phyloP scores from a whole-genome alignment of 108 stramenopile species.

The Mediolabrus comicus region DNA sequence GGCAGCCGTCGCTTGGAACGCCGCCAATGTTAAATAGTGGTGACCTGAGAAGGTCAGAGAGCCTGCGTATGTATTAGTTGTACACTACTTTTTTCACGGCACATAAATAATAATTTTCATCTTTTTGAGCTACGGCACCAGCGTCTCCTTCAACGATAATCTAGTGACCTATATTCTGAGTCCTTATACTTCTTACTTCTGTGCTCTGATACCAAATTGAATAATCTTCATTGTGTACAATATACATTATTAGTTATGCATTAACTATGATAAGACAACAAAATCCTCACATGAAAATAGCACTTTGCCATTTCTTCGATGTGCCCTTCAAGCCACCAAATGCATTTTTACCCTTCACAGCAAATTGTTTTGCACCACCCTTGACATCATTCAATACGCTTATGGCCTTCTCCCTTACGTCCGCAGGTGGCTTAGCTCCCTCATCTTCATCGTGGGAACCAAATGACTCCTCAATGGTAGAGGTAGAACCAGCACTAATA shows the following conservation, averaged over 20 bases:
- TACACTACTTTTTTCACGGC: no score
- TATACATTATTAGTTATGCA: no score
- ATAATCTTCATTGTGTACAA: no score
- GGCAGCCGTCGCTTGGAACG: background rate
- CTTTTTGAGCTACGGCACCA: no score
- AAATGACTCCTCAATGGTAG: constrained; percentile 3
- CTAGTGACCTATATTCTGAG: no score
- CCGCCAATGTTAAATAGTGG: background rate
- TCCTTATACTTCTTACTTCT: no score
- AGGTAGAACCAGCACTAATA: constrained; percentile 21
- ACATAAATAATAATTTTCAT: no score
- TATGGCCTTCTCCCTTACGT: constrained; percentile 2
- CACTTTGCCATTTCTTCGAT: constrained; percentile 44
- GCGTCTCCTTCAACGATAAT: no score
- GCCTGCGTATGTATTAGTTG: no score
- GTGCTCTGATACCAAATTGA: no score
- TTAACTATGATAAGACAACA: background rate
- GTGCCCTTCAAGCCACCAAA: constrained; percentile 34
- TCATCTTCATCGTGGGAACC: constrained; percentile 7
- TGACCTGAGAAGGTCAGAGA: no score
- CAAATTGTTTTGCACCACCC: constrained; percentile 22
- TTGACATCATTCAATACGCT: constrained; percentile 24
- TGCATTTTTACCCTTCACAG: constrained; percentile 15
- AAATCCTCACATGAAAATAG: constrained; percentile 33
- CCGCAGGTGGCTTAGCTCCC: background rate